phyloP scores from a whole-genome alignment of 257 asterid species.

The Capsicum rhomboideum region DNA sequence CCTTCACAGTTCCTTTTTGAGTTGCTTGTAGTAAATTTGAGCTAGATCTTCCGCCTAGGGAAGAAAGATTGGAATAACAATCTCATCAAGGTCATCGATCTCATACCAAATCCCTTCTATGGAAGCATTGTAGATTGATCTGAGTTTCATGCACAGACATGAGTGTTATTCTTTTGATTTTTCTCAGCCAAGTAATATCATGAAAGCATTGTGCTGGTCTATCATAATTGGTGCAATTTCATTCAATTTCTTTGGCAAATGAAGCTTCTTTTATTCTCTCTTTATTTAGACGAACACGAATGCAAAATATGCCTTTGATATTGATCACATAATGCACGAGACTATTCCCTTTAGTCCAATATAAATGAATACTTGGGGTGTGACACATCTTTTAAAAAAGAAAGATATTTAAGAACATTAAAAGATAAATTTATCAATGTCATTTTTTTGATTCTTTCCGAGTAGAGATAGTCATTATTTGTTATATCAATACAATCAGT shows the following conservation, averaged over 20 bases:
- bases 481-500: no score
- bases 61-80: no score
- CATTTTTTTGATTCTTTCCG: no score
- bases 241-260: no score
- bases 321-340: no score
- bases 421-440: no score
- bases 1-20: conserved; percentile 53
- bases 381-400: no score
- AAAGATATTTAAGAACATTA: no score
- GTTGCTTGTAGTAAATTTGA: not conserved
- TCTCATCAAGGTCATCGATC: no score
- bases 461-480: no score
- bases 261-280: not conserved
- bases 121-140: not conserved
- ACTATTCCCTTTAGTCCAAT: no score
- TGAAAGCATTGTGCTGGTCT: not conserved
- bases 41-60: not conserved
- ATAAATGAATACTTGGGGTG: no score
- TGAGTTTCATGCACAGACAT: not conserved
- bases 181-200: not conserved
- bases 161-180: not conserved
- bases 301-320: not conserved
- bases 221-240: not conserved
- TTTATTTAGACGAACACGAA: not conserved
- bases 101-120: not conserved